Conservation (phyloP, 2,329 filamentous ascomycete species). For the Arthrobotrys megalospora region DNA sequence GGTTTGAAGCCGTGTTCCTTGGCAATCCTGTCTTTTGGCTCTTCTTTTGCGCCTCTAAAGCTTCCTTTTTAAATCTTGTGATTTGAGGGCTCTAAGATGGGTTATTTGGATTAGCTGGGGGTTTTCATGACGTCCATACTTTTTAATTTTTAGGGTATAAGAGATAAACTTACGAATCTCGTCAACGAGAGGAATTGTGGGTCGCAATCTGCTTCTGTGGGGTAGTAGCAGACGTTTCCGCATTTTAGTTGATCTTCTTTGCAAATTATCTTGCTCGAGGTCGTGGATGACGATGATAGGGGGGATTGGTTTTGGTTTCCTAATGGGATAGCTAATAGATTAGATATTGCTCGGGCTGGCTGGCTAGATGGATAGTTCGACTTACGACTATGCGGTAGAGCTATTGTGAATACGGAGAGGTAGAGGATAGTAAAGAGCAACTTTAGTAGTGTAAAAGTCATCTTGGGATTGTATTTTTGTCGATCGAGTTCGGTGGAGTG, state of each 20-base stretch:
- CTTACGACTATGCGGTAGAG: conserved; percentile 27
- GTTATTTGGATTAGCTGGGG: background rate
- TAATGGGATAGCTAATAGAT: background rate
- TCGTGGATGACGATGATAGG: background rate
- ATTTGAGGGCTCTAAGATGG: conserved; percentile 23
- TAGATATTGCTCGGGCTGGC: background rate
- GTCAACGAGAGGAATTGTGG: conserved; percentile 39
- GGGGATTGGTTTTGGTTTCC: conserved; percentile 1
- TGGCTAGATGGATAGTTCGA: background rate
- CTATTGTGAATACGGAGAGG: conserved; percentile 27
- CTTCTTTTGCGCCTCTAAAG: background rate
- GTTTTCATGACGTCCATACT: background rate
- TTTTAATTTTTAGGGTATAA: background rate
- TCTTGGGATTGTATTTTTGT: background rate
- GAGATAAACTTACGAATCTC: conserved; percentile 51
- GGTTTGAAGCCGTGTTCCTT: too few relatives aligned
- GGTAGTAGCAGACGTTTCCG: conserved; percentile 46
- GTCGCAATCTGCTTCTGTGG: conserved; percentile 52
- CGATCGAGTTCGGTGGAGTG: background rate
- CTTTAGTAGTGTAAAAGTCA: background rate
- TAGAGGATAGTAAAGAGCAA: conserved; percentile 22
- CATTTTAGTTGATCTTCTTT: conserved; percentile 16
- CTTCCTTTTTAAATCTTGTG: conserved; percentile 20
- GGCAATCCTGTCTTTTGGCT: background rate
- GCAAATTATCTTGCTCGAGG: background rate